Evolutionary conservation across 2,329 filamentous ascomycete species (phyloP), one percentile per base, ranked within the genome.

Genomic region (Graphilbum sp.): DNA sequence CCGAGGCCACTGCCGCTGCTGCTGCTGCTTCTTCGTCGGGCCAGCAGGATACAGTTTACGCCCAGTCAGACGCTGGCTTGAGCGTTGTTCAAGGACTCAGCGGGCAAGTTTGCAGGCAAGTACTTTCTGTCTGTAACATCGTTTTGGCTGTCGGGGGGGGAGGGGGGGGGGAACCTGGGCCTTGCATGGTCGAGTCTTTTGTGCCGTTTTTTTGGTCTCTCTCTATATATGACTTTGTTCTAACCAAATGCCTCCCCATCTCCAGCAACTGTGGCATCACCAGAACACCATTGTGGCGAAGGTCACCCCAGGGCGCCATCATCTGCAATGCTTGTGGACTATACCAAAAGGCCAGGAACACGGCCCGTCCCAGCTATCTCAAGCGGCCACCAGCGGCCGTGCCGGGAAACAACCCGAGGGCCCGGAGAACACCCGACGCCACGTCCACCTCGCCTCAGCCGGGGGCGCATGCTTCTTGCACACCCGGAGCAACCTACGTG

Each of bases 251-350:
- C n/a, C n/a, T n/a, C 13, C 13, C 25, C 11, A 35, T 32, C 16
- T 39, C 38, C 44, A 98, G 90, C 55, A 98, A 98, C 59, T 98
- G 90, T 55, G 80, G 79, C 41, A 96, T 90, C 15, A 95, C 86
- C 37, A 78, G 81, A 55, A 98, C 90, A 34, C 90, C 90, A 19
- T 62, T 98, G 29, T 98, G 90, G 90, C 75, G 90, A 54, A 75
- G 90, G 52, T 94, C 88, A 15, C 88, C 88, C 0, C 78, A 87
- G 50, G 90, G 90, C 23, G 81, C 85, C 39, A 95, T 86, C 21
- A 96, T 98, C 43, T 98, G 90, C 62, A 98, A 98, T 59, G 90
- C 90, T 6, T 98, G 90, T 53, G 90, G 90, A 32, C 68, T 98
- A 15, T 98, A 98, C 56, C 67, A 84, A 45, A 96, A 96, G 57